These are phyloP conservation scores for Pichia rugopelliculosa DNA, from an alignment of 805 yeast species.

Conservation along the genomic window DNA sequence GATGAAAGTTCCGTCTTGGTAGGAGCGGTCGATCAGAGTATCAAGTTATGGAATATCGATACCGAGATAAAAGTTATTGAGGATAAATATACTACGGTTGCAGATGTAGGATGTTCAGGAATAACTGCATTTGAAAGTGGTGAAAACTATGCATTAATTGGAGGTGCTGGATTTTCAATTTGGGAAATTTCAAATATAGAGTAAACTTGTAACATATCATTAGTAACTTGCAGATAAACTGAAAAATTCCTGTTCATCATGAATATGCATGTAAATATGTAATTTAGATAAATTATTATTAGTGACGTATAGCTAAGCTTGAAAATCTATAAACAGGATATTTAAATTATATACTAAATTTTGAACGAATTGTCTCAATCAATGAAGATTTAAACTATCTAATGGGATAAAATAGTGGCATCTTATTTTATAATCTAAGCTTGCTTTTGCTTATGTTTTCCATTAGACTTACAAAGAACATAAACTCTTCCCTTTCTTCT, in stretches of 20 bases:
- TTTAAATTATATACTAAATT: background rate
- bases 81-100: conserved; percentile 65
- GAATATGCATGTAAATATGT: background rate
- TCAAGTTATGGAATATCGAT: conserved; percentile 54
- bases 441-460: conserved; percentile 92
- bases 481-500: conserved; percentile 93
- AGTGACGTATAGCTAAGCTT: no score
- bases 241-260: background rate
- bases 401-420: no score
- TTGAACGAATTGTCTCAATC: background rate
- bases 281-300: background rate
- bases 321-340: conserved; percentile 6
- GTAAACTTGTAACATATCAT: background rate
- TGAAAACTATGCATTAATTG: conserved; percentile 40
- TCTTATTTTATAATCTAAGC: conserved; percentile 33
- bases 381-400: background rate
- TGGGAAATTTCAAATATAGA: conserved; percentile 15
- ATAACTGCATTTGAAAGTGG: conserved; percentile 25
- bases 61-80: conserved; percentile 29
- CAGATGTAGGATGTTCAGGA: conserved; percentile 81
- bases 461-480: conserved; percentile 87
- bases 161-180: conserved; percentile 68
- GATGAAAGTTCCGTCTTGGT: conserved; percentile 37
- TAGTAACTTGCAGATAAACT: background rate
- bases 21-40: conserved; percentile 78